Evolutionary conservation across 2,329 filamentous ascomycete genomes (phyloP).

Genomic region (Trichoderma lentiforme): DNA sequence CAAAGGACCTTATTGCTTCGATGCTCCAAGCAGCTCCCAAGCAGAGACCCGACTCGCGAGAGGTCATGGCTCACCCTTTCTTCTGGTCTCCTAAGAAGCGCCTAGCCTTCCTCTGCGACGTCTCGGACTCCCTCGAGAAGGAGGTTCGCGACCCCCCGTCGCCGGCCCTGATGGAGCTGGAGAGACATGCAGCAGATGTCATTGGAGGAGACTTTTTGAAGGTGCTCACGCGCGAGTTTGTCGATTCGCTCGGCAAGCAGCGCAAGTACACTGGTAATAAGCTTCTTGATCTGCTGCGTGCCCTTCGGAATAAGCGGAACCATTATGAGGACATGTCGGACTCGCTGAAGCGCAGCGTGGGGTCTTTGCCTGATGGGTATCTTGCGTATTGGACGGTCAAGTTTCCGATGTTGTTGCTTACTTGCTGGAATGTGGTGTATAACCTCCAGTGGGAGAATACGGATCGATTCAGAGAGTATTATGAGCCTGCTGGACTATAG

Average conservation of each 20-base stretch:
- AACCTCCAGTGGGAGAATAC: constrained; percentile 61
- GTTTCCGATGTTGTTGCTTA: constrained; percentile 76
- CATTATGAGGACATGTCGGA: constrained; percentile 97
- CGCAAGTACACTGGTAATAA: constrained; percentile 85
- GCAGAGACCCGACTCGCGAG: constrained; percentile 64
- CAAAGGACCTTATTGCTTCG: constrained; percentile 76
- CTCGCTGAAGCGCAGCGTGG: constrained; percentile 65
- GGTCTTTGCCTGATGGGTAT: constrained; percentile 74
- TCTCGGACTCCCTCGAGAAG: constrained; percentile 94
- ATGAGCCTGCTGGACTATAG: constrained; percentile 45
- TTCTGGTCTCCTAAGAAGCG: constrained; percentile 93
- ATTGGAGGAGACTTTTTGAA: constrained; percentile 74
- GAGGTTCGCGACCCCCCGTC: constrained; percentile 83
- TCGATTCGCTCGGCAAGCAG: constrained; percentile 88
- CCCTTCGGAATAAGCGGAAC: constrained; percentile 92
- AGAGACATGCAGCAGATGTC: constrained; percentile 49
- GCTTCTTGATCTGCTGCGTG: constrained; percentile 82
- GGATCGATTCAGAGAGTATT: constrained; percentile 71
- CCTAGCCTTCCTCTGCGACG: constrained; percentile 89
- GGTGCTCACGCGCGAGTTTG: constrained; percentile 72
- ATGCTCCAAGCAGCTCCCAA: constrained; percentile 65
- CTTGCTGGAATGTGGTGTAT: constrained; percentile 72
- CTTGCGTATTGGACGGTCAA: constrained; percentile 75
- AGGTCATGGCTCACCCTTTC: constrained; percentile 90
- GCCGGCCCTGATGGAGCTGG: constrained; percentile 58